A percentile compares a stretch with the other conserved stretches of the same genome.
Conservation (phyloP, 306 rosid species). For the Quillaja saponaria region DNA sequence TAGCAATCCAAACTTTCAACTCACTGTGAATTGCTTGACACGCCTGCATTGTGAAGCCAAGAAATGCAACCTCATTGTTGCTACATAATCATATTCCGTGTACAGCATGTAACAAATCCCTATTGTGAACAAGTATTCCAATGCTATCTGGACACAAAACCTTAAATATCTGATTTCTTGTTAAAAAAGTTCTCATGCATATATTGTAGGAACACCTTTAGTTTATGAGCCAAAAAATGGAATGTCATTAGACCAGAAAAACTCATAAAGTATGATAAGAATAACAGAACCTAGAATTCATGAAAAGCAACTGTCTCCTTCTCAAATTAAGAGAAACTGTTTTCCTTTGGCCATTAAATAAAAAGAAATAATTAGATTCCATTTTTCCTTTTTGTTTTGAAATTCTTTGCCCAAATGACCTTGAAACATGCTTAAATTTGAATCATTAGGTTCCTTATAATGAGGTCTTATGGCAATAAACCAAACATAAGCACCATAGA, state of each 20-base stretch:
- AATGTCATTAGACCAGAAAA: too few relatives aligned
- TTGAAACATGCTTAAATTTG: slow-evolving; percentile 18
- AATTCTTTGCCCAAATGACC: not conserved
- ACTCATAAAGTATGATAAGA: too few relatives aligned
- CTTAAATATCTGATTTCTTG: slow-evolving; percentile 46
- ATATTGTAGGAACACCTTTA: too few relatives aligned
- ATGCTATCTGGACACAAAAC: slow-evolving; percentile 82
- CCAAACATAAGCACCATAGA: not conserved
- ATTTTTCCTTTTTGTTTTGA: too few relatives aligned
- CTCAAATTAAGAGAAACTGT: too few relatives aligned
- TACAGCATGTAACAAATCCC: slow-evolving; percentile 78
- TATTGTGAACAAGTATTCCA: slow-evolving; percentile 81
- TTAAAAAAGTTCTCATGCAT: slow-evolving; percentile 20
- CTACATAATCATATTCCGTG: slow-evolving; percentile 70
- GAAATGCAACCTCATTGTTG: slow-evolving; percentile 78
- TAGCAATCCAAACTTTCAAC: slow-evolving; percentile 21
- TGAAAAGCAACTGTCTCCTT: too few relatives aligned
- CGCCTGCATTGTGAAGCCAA: slow-evolving; percentile 76
- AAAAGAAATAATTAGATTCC: slow-evolving; percentile 1
- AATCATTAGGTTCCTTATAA: not conserved
- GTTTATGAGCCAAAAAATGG: too few relatives aligned
- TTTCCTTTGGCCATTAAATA: too few relatives aligned
- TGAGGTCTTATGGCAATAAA: not conserved
- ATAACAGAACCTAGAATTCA: too few relatives aligned
- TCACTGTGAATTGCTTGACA: slow-evolving; percentile 85